These are phyloP conservation scores for Clohesyomyces aquaticus DNA, from an alignment of 495 filamentous ascomycete genomes.

Conservation along the genomic window DNA sequence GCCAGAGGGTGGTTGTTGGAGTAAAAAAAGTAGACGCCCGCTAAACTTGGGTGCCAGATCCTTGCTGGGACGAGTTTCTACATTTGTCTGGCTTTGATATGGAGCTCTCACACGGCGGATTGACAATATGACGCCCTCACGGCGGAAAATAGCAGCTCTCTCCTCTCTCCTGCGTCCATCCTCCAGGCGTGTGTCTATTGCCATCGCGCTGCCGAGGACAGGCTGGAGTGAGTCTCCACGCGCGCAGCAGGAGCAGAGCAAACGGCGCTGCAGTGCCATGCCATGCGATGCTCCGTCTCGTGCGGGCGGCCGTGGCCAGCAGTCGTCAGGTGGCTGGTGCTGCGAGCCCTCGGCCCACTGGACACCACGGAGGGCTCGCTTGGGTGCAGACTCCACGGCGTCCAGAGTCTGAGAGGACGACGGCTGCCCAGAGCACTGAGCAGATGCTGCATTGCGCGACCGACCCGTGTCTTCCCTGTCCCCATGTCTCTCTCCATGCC, in stretches of 20 bases:
- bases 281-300: not conserved
- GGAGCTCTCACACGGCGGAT: no score
- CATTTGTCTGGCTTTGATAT: not conserved
- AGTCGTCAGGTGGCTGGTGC: slow-evolving; percentile 34
- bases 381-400: slow-evolving; percentile 26
- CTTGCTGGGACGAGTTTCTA: not conserved
- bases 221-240: no score
- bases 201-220: not conserved
- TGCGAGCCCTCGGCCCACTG: no score
- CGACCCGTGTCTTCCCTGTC: slow-evolving; percentile 3
- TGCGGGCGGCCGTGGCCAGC: slow-evolving; percentile 2
- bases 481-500: not conserved
- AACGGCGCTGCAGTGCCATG: slow-evolving; percentile 3
- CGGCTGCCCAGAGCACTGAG: no score
- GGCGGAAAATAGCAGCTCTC: slow-evolving; percentile 32
- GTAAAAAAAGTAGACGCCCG: slow-evolving; percentile 36
- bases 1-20: not conserved
- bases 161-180: not conserved
- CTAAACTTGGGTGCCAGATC: slow-evolving; percentile 28
- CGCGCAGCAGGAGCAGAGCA: no score
- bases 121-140: no score
- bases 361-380: slow-evolving; percentile 37
- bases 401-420: no score
- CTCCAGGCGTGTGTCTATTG: no score
- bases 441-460: no score